Evolutionary conservation across 345 rosid species (phyloP).

Genomic region (Lumnitzera racemosa): DNA sequence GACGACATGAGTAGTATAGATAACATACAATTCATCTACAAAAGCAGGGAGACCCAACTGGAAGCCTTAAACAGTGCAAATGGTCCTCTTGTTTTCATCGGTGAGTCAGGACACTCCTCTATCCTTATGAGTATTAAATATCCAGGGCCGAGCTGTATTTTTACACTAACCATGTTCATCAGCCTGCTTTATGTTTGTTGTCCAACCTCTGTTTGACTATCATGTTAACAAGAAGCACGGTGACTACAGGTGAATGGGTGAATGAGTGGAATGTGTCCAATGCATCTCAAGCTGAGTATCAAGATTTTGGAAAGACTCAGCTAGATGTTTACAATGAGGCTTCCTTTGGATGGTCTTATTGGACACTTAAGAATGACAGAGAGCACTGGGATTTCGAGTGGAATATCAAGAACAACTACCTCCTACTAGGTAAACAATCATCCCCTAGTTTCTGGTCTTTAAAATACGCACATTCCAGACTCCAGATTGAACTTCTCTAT

Average conservation of each 20-base stretch:
- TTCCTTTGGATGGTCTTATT: slow-evolving; percentile 76
- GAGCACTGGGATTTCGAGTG: slow-evolving; percentile 82
- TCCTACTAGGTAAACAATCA: slow-evolving; percentile 39
- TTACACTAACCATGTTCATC: no score
- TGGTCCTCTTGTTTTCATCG: slow-evolving; percentile 56
- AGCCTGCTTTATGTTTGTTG: no score
- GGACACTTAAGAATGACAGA: slow-evolving; percentile 65
- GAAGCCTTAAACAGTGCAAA: slow-evolving; percentile 38
- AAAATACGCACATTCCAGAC: background rate
- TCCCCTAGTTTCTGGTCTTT: background rate
- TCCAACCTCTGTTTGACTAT: no score
- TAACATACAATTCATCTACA: slow-evolving; percentile 42
- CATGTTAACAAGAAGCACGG: no score
- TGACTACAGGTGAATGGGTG: slow-evolving; percentile 67
- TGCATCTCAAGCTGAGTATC: slow-evolving; percentile 52
- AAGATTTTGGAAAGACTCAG: slow-evolving; percentile 55
- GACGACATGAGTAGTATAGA: slow-evolving; percentile 42
- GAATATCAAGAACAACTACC: slow-evolving; percentile 55
- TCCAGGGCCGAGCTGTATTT: no score
- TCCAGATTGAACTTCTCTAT: background rate
- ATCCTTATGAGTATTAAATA: no score
- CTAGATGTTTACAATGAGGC: slow-evolving; percentile 54
- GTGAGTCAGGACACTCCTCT: slow-evolving; percentile 16
- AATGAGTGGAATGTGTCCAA: slow-evolving; percentile 58
- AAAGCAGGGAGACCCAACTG: slow-evolving; percentile 48